phyloP scores from a whole-genome alignment of 352 stramenopile genomes.

The Phytophthora citrophthora region DNA sequence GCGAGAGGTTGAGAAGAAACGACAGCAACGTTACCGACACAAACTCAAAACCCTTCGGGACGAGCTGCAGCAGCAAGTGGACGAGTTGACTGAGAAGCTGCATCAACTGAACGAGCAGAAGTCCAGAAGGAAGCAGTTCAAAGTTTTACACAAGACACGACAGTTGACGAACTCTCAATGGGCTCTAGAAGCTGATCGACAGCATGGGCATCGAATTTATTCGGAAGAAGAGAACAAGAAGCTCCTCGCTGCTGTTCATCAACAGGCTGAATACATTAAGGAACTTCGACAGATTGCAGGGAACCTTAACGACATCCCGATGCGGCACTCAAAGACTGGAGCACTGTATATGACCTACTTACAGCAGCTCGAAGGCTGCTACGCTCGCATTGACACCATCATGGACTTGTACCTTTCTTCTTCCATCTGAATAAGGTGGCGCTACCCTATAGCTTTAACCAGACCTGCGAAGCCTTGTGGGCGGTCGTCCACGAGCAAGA shows the following conservation, averaged over 20 bases:
- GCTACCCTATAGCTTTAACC: not conserved
- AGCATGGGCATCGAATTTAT: conserved; percentile 3
- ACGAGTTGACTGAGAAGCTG: conserved; percentile 10
- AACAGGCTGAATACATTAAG: conserved; percentile 21
- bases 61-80: conserved; percentile 15
- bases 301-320: not conserved
- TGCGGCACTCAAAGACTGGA: not conserved
- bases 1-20: conserved; percentile 20
- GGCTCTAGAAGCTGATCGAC: not conserved
- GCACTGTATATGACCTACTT: not conserved
- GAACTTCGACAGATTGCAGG: not conserved
- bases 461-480: not conserved
- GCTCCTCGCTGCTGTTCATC: conserved; percentile 11
- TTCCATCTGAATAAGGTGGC: not conserved
- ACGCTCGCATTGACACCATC: not conserved
- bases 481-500: not conserved
- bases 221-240: conserved; percentile 22
- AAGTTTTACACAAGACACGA: not conserved
- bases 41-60: conserved; percentile 15
- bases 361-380: not conserved
- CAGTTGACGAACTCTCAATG: not conserved
- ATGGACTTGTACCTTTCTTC: not conserved
- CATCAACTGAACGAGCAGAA: not conserved
- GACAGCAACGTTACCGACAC: conserved; percentile 27
- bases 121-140: not conserved